Evolutionary conservation across 208 protist genomes (phyloP).

Genomic region (Trypanosoma boissoni): DNA sequence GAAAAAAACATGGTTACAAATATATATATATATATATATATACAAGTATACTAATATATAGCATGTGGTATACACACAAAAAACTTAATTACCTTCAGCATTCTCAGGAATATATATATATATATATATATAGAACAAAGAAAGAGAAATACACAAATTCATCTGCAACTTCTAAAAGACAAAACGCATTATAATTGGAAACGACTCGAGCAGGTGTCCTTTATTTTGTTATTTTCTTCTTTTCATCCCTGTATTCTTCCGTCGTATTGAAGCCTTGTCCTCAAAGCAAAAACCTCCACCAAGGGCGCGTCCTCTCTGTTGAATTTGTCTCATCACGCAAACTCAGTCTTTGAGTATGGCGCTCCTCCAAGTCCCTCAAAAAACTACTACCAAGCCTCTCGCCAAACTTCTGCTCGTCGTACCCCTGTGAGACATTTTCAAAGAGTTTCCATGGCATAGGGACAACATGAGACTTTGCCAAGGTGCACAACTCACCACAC

Average conservation of each 20-base stretch:
- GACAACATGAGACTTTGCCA: conserved; percentile 78
- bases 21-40: conserved; percentile 4
- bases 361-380: conserved; percentile 38
- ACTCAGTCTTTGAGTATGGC: neutral
- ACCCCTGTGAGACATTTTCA: conserved; percentile 64
- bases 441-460: conserved; percentile 87
- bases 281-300: conserved; percentile 24
- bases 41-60: neutral
- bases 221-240: conserved; percentile 12
- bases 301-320: neutral
- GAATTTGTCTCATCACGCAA: neutral
- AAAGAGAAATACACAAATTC: neutral
- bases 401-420: conserved; percentile 85
- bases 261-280: neutral
- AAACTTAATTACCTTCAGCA: no score
- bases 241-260: neutral
- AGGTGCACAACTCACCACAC: conserved; percentile 86
- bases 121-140: neutral
- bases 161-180: conserved; percentile 1
- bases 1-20: conserved; percentile 10
- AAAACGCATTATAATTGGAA: conserved; percentile 4
- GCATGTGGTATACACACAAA: conserved; percentile 4
- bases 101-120: conserved; percentile 3
- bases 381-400: conserved; percentile 23
- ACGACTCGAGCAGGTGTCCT: neutral